Base-by-base conservation (phyloP, 805 yeast genomes). In the Zygosaccharomyces kombuchaensis region DNA sequence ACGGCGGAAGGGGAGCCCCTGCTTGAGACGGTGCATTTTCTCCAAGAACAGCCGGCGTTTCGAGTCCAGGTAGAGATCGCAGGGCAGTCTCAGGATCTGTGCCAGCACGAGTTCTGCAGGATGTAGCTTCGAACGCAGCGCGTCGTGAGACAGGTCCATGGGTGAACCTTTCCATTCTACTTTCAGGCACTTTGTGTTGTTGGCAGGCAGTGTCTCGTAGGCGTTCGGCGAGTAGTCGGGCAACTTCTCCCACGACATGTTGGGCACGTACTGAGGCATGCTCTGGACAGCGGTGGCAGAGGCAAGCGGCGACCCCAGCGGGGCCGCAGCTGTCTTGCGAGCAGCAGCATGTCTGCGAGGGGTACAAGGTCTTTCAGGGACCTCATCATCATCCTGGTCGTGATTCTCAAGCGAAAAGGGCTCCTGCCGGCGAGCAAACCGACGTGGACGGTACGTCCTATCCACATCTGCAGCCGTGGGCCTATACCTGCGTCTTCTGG, bases 101-200 rank as follows among this genome's bases (percentile, higher is more conserved):
- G 98, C 97, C 50, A 91, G 73, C 34, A 77, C 74, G 12, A 84
- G 76, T 68, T 91, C 99, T 4, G 96, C 96, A 0, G 97, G 97
- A 66, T 91, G 97, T 53, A 93, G 74, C 56, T 82, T 76, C 38
- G 69, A 69, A 41, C 76, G 66, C 54, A 87, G 75, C 16, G 96
- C 95, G 66, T 93, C 98, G 26, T 67, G 58, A 13, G 83, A 73
- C 46, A 91, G 75, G 65, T 87, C 95, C 96, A 91, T 89, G 30
- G 97, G 95, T 57, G 89, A 95, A 9, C 98, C 99, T 70, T 90
- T 91, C 99, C 99, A 91, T 65, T 91, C 98, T 29, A 95, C 86
- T 61, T 84, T 84, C 56, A 90, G 73, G 53, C 87, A 81, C 68
- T 84, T 81, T 46, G 76, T 70, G 58, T 80, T 82, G 52, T 72